Evolutionary conservation across 768 basidiomycete species (phyloP).

Genomic region (Boletus barrowsii): DNA sequence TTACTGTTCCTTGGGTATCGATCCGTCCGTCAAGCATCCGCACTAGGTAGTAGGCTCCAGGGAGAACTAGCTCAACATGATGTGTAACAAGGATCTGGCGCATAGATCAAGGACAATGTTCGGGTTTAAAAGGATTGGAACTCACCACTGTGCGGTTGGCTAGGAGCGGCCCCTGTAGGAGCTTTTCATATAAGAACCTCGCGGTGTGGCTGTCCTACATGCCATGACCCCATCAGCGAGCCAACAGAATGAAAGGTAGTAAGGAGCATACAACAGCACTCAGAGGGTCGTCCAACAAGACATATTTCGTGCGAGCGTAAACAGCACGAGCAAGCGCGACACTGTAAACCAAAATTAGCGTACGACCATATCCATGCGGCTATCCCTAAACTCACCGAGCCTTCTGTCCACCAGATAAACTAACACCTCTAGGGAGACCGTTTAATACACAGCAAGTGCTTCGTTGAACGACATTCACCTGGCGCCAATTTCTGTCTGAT

Average conservation of each 20-base stretch:
- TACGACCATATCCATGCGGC: not conserved
- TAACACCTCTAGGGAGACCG: constrained; percentile 51
- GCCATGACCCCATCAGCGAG: not conserved
- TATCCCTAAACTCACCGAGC: constrained; percentile 50
- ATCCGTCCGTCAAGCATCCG: constrained; percentile 82
- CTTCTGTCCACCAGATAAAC: constrained; percentile 80
- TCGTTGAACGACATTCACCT: constrained; percentile 32
- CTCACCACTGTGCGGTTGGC: constrained; percentile 64
- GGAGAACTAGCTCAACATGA: constrained; percentile 79
- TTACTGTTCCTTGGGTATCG: constrained; percentile 67
- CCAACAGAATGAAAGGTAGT: not conserved
- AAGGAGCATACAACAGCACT: constrained; percentile 67
- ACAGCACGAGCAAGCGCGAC: constrained; percentile 83
- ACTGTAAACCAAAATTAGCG: constrained; percentile 32
- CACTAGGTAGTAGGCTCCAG: constrained; percentile 68
- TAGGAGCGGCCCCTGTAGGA: constrained; percentile 65
- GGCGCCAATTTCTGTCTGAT: constrained; percentile 79
- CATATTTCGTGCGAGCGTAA: constrained; percentile 65
- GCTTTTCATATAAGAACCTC: constrained; percentile 57
- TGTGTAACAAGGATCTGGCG: constrained; percentile 70
- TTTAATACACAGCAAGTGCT: not conserved
- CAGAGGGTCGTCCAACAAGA: constrained; percentile 78
- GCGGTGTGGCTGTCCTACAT: constrained; percentile 66
- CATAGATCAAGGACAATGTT: not conserved
- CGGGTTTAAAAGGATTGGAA: not conserved